Conservation (phyloP, 148 eudicot genomes). For the Heliosperma pusillum region DNA sequence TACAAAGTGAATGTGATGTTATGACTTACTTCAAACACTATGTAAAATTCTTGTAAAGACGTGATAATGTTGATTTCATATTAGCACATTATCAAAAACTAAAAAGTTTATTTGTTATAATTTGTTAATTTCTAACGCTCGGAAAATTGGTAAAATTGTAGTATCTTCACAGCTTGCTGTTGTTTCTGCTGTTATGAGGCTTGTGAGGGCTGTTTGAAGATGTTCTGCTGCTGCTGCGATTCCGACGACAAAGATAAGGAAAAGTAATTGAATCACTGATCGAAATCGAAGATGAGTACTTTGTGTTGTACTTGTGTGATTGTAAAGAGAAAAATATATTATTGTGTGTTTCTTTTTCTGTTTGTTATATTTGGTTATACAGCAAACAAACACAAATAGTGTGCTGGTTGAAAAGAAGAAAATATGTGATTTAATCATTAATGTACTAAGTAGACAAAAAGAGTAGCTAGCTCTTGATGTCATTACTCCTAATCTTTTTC, state of each 20-base stretch:
- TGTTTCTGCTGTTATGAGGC: conserved; percentile 51
- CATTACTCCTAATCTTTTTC: background rate
- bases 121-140: background rate
- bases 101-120: background rate
- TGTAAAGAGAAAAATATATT: background rate
- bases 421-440: no score
- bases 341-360: no score
- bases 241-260: conserved; percentile 26
- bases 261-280: background rate
- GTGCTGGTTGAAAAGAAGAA: background rate
- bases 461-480: conserved; percentile 9
- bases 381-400: no score
- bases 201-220: conserved; percentile 43
- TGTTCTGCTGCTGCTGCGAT: conserved; percentile 44
- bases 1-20: background rate
- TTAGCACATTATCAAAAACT: background rate
- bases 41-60: no score
- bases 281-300: background rate
- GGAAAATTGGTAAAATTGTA: conserved; percentile 5
- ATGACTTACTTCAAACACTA: no score
- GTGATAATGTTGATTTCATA: no score
- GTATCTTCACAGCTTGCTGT: conserved; percentile 42
- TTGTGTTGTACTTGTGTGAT: background rate
- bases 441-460: background rate
- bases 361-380: no score